Evolutionary conservation across 2,329 filamentous ascomycete genomes (phyloP).

Genomic region (Ophiocordyceps camponoti-rufipedis): DNA sequence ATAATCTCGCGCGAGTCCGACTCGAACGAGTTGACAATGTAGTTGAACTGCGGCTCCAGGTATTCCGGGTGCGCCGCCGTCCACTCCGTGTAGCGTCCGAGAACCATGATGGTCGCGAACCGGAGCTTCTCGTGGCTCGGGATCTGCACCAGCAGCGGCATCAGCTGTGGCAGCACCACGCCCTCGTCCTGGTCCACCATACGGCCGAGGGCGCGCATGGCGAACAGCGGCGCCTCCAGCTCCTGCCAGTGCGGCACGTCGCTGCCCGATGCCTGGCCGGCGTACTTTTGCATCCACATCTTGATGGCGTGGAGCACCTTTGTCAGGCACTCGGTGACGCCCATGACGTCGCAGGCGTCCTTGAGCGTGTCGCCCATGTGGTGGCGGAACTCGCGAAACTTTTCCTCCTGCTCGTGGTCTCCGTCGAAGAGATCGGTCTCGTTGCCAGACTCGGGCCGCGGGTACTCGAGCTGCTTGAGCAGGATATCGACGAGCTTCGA

Average conservation of each 20-base stretch:
- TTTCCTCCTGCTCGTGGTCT: conserved; percentile 88
- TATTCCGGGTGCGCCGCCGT: conserved; percentile 87
- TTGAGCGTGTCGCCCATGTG: conserved; percentile 96
- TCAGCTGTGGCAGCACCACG: conserved; percentile 75
- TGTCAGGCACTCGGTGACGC: conserved; percentile 72
- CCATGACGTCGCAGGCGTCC: conserved; percentile 91
- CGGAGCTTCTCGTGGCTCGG: conserved; percentile 94
- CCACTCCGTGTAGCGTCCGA: conserved; percentile 96
- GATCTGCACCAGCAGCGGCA: conserved; percentile 85
- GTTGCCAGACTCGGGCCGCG: conserved; percentile 52
- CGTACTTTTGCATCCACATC: conserved; percentile 72
- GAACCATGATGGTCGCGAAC: conserved; percentile 94
- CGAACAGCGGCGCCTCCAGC: conserved; percentile 85
- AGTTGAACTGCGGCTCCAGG: conserved; percentile 80
- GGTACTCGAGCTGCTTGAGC: conserved; percentile 78
- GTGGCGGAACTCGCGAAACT: conserved; percentile 91
- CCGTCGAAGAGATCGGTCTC: conserved; percentile 83
- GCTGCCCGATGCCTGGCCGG: conserved; percentile 50
- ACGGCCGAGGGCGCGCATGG: conserved; percentile 85
- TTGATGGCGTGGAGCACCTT: conserved; percentile 82
- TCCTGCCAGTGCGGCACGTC: conserved; percentile 91
- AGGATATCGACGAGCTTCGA: conserved; percentile 84
- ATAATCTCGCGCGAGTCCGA: conserved; percentile 81
- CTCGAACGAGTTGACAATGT: conserved; percentile 85
- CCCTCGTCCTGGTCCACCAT: conserved; percentile 87